Percentiles rank a stretch among this genome's conserved stretches.
phyloP scores from a whole-genome alignment of 331 rosid genomes.

The Erythrophleum ivorense region DNA sequence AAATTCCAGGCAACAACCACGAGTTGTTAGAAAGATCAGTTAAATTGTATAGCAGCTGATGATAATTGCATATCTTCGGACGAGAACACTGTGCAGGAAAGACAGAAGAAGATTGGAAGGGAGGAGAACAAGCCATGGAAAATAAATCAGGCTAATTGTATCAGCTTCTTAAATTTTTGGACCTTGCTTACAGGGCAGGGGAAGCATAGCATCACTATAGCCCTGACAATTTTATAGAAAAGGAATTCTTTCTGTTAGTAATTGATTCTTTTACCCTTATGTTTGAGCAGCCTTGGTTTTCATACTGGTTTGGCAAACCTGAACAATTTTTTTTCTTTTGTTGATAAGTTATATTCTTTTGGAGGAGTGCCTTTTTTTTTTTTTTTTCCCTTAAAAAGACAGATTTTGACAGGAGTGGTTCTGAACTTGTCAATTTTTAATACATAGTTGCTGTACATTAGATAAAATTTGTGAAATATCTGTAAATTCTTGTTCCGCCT shows the following conservation, averaged over 20 bases:
- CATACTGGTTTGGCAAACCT: constrained; percentile 37
- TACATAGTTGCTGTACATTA: constrained; percentile 22
- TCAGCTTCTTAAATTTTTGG: constrained; percentile 27
- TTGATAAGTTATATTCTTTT: constrained; percentile 27
- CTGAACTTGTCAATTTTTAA: constrained; percentile 16
- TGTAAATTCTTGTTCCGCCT: background rate
- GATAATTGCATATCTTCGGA: constrained; percentile 26
- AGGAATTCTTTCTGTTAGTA: constrained; percentile 28
- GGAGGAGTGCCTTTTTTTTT: background rate
- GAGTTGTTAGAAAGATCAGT: constrained; percentile 80
- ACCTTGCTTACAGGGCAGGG: constrained; percentile 7
- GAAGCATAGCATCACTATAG: constrained; percentile 23
- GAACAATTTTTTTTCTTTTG: background rate
- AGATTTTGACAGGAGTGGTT: background rate
- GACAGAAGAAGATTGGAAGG: background rate
- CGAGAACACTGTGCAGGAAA: constrained; percentile 8
- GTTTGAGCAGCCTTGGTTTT: constrained; percentile 25
- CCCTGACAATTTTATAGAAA: constrained; percentile 8
- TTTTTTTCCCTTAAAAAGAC: background rate
- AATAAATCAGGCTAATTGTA: constrained; percentile 14
- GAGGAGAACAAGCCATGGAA: background rate
- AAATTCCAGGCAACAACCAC: constrained; percentile 64
- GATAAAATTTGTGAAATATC: constrained; percentile 21
- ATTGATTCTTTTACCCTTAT: constrained; percentile 39
- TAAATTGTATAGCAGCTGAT: constrained; percentile 73